Evolutionary conservation across 129 eudicot species (phyloP), one percentile per base, ranked within the genome.

Genomic region (Artemisia tridentata): DNA sequence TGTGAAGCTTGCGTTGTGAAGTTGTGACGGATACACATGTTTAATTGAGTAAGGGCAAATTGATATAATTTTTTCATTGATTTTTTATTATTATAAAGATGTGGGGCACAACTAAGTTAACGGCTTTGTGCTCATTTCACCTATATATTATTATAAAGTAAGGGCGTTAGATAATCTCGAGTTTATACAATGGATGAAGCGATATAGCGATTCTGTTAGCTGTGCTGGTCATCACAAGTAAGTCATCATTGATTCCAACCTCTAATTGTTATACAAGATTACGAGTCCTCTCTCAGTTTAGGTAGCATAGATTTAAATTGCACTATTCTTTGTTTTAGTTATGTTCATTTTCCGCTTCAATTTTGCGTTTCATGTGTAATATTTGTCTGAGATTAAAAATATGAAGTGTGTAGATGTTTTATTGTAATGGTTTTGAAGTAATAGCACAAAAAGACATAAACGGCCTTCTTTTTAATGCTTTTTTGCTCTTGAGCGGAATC

Each of bases 181-280:
- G 62, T 89, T 93, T 65, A 85, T 93, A 92, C 96, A 93, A 69
- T 93, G 98, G 98, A 86, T 93, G 98, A 93, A 93, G 86, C 80
- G n/a, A 12, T 93, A 89, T 76, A 86, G 92, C 51, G 96, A 93
- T 80, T 83, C 86, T 58, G 88, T 83, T 57, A 85, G 82, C 34
- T 90, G 92, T 12, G 96, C 92, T n/a, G 76, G 73, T 54, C 67
- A 78, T 14, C 83, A 85, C 73, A 87, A 76, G 98, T 93, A 74
- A 71, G 69, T 63, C 65, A 71, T 62, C 43, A 55, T 16, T 11
- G 34, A 43, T 43, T 49, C 47, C 17, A 45, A 29, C 55, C 46
- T 72, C 27, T 17, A 17, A 41, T 12, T 34, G 21, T 6, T 15
- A 5, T 54, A 12, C 48, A 16, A 61, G 27, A 2, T 11, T n/a